These are phyloP conservation scores for Obelidium mucronatum DNA, from an alignment of 192 early-diverging fungal genomes.

Conservation along the genomic window DNA sequence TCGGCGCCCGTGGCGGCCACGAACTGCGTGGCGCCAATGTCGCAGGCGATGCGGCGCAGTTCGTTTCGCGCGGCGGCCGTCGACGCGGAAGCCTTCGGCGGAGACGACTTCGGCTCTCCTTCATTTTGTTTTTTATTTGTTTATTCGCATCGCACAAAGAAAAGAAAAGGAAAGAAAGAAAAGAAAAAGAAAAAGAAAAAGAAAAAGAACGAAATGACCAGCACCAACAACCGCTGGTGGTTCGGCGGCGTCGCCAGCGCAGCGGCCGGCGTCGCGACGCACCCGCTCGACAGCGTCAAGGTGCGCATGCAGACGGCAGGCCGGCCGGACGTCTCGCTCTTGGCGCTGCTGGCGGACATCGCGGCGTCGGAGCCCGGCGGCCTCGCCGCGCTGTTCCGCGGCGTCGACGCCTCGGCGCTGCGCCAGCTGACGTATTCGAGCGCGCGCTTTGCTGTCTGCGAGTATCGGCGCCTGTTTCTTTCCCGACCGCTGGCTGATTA, in stretches of 20 bases:
- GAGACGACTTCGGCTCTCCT: constrained; percentile 18
- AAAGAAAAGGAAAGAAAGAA: not conserved
- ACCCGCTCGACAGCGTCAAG: constrained; percentile 19
- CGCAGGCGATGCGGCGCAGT: constrained; percentile 82
- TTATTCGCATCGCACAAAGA: no score
- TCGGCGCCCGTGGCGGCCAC: constrained; percentile 84
- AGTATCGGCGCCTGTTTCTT: no score
- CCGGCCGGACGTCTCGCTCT: not conserved
- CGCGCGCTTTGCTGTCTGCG: constrained; percentile 52
- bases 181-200: not conserved
- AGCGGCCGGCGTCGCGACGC: not conserved
- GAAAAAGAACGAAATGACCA: no score
- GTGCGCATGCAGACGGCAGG: constrained; percentile 15
- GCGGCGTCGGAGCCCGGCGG: constrained; percentile 29
- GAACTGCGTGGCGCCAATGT: constrained; percentile 64
- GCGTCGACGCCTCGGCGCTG: constrained; percentile 46
- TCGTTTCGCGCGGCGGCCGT: constrained; percentile 91
- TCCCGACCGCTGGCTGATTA: not conserved
- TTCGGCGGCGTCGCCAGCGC: constrained; percentile 5
- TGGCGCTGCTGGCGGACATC: not conserved
- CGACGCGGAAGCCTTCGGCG: constrained; percentile 80
- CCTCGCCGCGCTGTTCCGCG: constrained; percentile 37
- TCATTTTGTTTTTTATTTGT: not conserved
- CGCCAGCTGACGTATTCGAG: constrained; percentile 52
- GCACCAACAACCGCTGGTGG: constrained; percentile 21